Conservation (phyloP, 2,329 filamentous ascomycete genomes). For the Paecilomyces niveus region DNA sequence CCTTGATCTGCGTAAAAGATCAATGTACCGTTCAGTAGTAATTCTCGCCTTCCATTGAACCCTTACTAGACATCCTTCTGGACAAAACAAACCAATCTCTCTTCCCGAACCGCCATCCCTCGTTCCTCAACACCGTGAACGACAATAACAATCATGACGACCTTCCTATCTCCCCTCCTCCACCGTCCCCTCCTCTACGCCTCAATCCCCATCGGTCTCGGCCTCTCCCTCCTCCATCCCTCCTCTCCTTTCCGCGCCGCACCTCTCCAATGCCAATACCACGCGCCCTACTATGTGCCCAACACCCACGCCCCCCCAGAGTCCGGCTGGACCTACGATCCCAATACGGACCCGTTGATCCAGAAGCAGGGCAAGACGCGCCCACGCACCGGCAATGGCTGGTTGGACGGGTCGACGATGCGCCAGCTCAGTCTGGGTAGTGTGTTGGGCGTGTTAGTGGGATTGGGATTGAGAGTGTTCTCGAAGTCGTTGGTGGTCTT, state of each 20-base stretch:
- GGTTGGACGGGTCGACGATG: slow-evolving; percentile 30
- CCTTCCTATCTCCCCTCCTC: slow-evolving; percentile 3
- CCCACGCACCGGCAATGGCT: slow-evolving; percentile 4
- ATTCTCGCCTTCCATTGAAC: background rate
- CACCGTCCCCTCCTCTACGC: slow-evolving; percentile 10
- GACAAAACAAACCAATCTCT: background rate
- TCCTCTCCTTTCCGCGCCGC: slow-evolving; percentile 25
- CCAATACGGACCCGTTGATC: slow-evolving; percentile 12
- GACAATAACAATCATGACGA: background rate
- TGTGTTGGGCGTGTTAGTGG: slow-evolving; percentile 36
- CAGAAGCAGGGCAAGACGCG: slow-evolving; percentile 20
- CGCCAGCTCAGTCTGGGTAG: slow-evolving; percentile 40
- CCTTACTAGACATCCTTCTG: background rate
- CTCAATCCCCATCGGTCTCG: slow-evolving; percentile 25
- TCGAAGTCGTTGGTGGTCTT: slow-evolving; percentile 37
- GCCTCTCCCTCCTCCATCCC: slow-evolving; percentile 27
- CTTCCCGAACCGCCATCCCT: background rate
- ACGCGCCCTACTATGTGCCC: slow-evolving; percentile 15
- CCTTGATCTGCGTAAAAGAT: background rate
- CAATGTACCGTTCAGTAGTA: background rate
- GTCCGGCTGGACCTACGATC: slow-evolving; percentile 18
- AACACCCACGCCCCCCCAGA: slow-evolving; percentile 13
- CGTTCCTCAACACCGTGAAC: background rate
- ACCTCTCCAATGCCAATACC: slow-evolving; percentile 33
- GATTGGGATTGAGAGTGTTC: slow-evolving; percentile 38